Percentiles rank a stretch among this genome's conserved stretches.
Evolutionary conservation across 148 eudicot species (phyloP).

Genomic region (Rheum nobile): DNA sequence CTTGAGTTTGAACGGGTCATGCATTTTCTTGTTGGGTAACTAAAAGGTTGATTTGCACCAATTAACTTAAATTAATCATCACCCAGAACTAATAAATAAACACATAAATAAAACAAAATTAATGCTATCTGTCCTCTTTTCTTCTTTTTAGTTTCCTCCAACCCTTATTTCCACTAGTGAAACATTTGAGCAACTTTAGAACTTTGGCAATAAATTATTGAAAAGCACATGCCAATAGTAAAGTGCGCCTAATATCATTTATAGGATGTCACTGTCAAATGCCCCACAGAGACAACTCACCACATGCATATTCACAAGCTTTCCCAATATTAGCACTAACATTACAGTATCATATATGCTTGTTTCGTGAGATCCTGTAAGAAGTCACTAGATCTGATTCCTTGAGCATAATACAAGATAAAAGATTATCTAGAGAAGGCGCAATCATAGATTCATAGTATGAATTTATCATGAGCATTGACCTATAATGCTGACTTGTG

Average conservation of each 20-base stretch:
- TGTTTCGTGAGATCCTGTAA: no score
- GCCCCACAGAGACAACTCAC: neutral
- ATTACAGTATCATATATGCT: no score
- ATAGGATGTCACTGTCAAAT: neutral
- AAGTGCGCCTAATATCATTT: neutral
- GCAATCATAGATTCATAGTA: neutral
- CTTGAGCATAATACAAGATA: no score
- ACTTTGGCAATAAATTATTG: neutral
- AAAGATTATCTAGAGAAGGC: neutral
- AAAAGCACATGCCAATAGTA: neutral
- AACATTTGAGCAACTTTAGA: neutral
- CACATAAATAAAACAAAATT: neutral
- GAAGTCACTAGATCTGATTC: no score
- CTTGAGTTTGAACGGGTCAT: constrained; percentile 2
- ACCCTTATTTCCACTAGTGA: neutral
- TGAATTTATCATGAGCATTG: neutral
- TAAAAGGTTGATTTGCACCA: neutral
- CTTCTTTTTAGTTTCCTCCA: neutral
- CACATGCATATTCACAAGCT: neutral
- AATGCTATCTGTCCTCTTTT: neutral
- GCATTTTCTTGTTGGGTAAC: neutral
- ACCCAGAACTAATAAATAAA: neutral
- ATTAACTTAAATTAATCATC: neutral
- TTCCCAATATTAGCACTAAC: neutral
- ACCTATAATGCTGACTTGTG: neutral